A percentile compares a stretch with the other conserved stretches of the same genome.
phyloP scores from a whole-genome alignment of 352 stramenopile genomes.

The Thraustotheca clavata region DNA sequence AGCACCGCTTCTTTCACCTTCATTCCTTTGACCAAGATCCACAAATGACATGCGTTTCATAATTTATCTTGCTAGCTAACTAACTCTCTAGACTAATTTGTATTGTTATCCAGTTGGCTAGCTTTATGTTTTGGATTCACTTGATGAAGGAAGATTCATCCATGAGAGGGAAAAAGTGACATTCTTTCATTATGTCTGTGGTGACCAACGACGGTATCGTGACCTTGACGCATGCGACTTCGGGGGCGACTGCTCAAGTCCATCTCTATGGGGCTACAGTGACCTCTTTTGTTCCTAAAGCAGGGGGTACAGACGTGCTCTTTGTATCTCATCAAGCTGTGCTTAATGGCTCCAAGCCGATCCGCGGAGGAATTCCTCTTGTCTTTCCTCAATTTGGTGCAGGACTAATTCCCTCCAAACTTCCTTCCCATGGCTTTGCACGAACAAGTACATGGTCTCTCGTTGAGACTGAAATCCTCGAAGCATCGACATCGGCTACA shows the following conservation, averaged over 20 bases:
- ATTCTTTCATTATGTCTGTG: constrained; percentile 20
- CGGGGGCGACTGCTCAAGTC: constrained; percentile 63
- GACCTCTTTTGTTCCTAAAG: constrained; percentile 69
- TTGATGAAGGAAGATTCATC: too few relatives aligned
- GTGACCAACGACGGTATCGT: constrained; percentile 5
- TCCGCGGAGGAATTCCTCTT: constrained; percentile 93
- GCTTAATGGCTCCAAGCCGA: constrained; percentile 89
- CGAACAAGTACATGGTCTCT: constrained; percentile 66
- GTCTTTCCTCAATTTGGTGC: constrained; percentile 95
- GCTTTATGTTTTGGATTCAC: too few relatives aligned
- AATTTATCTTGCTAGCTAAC: too few relatives aligned
- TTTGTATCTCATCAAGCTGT: constrained; percentile 88
- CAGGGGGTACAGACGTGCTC: constrained; percentile 79
- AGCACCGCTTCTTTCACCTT: too few relatives aligned
- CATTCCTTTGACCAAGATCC: too few relatives aligned
- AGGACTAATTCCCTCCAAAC: constrained; percentile 37
- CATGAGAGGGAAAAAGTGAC: too few relatives aligned
- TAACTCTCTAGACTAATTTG: too few relatives aligned
- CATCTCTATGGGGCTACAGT: constrained; percentile 90
- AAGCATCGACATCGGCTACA: constrained; percentile 41
- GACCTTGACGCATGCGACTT: constrained; percentile 22
- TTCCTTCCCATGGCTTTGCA: constrained; percentile 93
- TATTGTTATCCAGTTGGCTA: too few relatives aligned
- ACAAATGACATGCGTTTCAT: too few relatives aligned
- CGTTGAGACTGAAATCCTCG: constrained; percentile 25